Evolutionary conservation across 768 basidiomycete species (phyloP).

Genomic region (Asterophora parasitica): DNA sequence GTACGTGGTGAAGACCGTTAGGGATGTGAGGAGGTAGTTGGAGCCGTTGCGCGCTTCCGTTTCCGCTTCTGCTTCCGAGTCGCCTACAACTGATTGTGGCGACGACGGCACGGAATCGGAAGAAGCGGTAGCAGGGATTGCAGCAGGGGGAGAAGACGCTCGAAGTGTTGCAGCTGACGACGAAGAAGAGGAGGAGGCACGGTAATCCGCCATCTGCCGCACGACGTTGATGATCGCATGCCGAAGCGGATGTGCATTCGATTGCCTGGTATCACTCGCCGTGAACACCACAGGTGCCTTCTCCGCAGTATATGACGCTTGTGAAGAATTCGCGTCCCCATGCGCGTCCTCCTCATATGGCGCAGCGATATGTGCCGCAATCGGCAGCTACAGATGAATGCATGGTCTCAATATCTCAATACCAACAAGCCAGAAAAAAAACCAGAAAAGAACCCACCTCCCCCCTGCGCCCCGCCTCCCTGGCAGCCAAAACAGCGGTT

Average conservation of each 20-base stretch:
- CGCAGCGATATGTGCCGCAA: constrained; percentile 65
- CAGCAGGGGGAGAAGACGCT: not conserved
- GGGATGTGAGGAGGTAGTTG: constrained; percentile 84
- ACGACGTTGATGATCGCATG: constrained; percentile 82
- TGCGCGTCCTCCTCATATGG: constrained; percentile 37
- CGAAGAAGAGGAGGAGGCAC: constrained; percentile 26
- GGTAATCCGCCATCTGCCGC: constrained; percentile 57
- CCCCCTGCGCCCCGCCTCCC: constrained; percentile 37
- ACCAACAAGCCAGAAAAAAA: not conserved
- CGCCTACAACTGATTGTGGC: constrained; percentile 4
- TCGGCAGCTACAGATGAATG: constrained; percentile 51
- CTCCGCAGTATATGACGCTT: no score
- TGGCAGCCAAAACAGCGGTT: constrained; percentile 45
- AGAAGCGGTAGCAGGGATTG: no score
- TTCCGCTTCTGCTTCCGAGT: not conserved
- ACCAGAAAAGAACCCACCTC: constrained; percentile 48
- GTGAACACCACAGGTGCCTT: constrained; percentile 36
- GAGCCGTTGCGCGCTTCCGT: constrained; percentile 47
- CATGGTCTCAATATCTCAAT: not conserved
- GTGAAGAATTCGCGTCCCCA: constrained; percentile 6
- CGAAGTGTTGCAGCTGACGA: not conserved
- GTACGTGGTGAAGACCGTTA: constrained; percentile 85
- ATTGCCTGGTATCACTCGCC: constrained; percentile 66
- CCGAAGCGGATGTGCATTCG: constrained; percentile 70
- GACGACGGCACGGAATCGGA: no score